phyloP scores from a whole-genome alignment of 345 rosid species.

The Eutrema japonicum region DNA sequence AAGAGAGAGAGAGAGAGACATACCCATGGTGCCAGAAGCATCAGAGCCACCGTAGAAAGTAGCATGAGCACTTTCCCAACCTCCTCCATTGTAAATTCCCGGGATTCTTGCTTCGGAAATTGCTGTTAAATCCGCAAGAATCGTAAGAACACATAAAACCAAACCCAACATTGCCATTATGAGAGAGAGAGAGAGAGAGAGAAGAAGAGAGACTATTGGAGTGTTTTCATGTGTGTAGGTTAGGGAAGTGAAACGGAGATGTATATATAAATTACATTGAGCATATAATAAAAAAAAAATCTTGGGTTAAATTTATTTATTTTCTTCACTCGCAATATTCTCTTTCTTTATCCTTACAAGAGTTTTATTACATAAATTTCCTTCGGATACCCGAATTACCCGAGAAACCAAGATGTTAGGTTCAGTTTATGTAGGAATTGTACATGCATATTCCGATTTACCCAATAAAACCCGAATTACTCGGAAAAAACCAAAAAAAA shows the following conservation, averaged over 20 bases:
- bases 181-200: constrained; percentile 20
- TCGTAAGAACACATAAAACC: constrained; percentile 26
- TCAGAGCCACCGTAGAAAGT: constrained; percentile 90
- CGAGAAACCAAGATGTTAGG: too few species aligned
- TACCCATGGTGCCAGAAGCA: constrained; percentile 95
- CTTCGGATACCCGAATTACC: background rate
- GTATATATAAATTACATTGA: constrained; percentile 31
- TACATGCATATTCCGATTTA: too few species aligned
- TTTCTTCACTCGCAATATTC: constrained; percentile 9
- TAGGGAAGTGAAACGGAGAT: constrained; percentile 32
- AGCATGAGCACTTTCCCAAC: constrained; percentile 84
- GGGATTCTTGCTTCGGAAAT: constrained; percentile 70
- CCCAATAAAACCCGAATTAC: too few species aligned
- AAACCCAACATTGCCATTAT: constrained; percentile 40
- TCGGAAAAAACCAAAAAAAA: too few species aligned
- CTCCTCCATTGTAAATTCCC: constrained; percentile 65
- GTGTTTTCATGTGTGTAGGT: constrained; percentile 25
- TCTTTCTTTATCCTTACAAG: constrained; percentile 26
- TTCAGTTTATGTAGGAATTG: too few species aligned
- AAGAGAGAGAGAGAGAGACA: constrained; percentile 16
- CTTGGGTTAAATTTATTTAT: background rate
- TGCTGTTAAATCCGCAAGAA: constrained; percentile 33
- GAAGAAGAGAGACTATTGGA: constrained; percentile 27
- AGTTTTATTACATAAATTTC: background rate
- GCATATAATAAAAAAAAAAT: background rate